These are phyloP conservation scores for Fraxinus floribunda DNA, from an alignment of 305 asterid species.

Conservation along the genomic window DNA sequence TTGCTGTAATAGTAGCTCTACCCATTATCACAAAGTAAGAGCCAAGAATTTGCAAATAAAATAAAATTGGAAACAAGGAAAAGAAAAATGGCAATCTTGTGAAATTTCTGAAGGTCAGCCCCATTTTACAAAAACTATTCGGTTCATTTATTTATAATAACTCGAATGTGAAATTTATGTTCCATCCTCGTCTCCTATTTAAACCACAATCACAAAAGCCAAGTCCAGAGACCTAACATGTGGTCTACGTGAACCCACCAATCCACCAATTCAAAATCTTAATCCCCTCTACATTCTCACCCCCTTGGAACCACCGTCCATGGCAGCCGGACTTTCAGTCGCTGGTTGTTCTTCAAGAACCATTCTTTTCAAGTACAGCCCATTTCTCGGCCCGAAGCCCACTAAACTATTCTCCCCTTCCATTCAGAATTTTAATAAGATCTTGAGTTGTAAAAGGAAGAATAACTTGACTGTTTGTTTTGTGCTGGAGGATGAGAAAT, in stretches of 20 bases:
- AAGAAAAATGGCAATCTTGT: background rate
- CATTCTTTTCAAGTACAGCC: conserved; percentile 26
- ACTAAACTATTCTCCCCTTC: conserved; percentile 29
- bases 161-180: background rate
- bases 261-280: background rate
- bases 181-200: background rate
- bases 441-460: conserved; percentile 24
- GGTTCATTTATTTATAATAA: background rate
- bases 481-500: conserved; percentile 55
- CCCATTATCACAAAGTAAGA: background rate
- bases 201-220: background rate
- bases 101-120: background rate
- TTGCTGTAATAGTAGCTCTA: background rate
- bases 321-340: conserved; percentile 62
- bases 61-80: background rate
- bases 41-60: background rate
- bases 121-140: background rate
- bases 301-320: conserved; percentile 32
- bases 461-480: conserved; percentile 50
- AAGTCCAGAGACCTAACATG: conserved; percentile 18
- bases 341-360: conserved; percentile 17
- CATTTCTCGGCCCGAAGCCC: conserved; percentile 38
- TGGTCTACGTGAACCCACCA: conserved; percentile 34
- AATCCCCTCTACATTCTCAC: background rate
- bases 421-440: conserved; percentile 21